A percentile compares a stretch with the other conserved stretches of the same genome.
phyloP scores from a whole-genome alignment of 345 rosid species.

The Citrus inodora region DNA sequence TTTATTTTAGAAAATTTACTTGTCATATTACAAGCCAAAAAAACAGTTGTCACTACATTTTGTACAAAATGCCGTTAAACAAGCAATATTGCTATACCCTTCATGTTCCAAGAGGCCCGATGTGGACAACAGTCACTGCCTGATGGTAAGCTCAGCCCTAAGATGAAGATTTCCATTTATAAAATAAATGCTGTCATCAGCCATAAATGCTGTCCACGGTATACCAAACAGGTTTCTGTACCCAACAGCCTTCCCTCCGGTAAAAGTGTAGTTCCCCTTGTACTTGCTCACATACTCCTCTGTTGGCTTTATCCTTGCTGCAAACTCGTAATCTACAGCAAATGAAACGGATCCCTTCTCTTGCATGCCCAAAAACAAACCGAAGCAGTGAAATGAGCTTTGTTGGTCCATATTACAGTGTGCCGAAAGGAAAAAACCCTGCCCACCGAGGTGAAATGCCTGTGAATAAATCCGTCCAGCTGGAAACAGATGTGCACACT shows the following conservation, averaged over 20 bases:
- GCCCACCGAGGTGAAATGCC: conserved; percentile 72
- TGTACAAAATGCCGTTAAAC: neutral
- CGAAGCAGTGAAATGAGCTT: conserved; percentile 56
- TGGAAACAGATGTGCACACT: conserved; percentile 54
- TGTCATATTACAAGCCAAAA: neutral
- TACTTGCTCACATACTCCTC: conserved; percentile 51
- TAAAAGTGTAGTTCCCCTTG: conserved; percentile 55
- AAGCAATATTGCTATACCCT: neutral
- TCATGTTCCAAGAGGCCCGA: neutral
- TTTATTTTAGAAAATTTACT: neutral
- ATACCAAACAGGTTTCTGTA: conserved; percentile 52
- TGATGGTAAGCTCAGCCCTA: conserved; percentile 76
- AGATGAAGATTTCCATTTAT: conserved; percentile 75
- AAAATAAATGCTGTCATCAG: conserved; percentile 55
- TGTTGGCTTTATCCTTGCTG: conserved; percentile 63
- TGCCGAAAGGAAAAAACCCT: conserved; percentile 61
- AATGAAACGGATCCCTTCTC: conserved; percentile 55
- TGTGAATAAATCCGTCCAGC: conserved; percentile 59
- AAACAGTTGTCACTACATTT: neutral
- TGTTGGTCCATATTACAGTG: conserved; percentile 67
- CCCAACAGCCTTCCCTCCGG: conserved; percentile 63
- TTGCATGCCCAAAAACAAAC: conserved; percentile 70
- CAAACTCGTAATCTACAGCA: conserved; percentile 65
- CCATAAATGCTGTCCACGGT: conserved; percentile 58
- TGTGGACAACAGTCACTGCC: conserved; percentile 23